Evolutionary conservation across 805 yeast genomes (phyloP), one percentile per base, ranked within the genome.

Genomic region (Candida koratica): DNA sequence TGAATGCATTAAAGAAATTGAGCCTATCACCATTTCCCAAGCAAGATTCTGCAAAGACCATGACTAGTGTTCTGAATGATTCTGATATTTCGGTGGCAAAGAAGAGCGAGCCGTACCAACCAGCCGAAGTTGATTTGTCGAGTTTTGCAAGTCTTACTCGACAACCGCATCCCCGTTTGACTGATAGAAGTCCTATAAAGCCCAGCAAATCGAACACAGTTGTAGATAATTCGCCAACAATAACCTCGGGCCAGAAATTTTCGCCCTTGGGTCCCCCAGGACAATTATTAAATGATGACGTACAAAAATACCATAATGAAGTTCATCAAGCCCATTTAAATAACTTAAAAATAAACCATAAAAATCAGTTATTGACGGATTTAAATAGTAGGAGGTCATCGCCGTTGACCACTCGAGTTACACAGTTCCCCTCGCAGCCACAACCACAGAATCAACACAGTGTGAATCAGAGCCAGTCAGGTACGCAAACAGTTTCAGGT

Each of bases 41-140:
- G 7, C 48, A 51, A 5, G 55, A 60, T 28, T 25, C 36, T 26
- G 38, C 17, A 14, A 28, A 31, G 16, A 22, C 34, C 11, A 25
- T 20, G 24, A 17, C 22, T 6, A 19, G 15, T 9, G 22, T 3
- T 13, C 20, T 23, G 20, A 31, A 16, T 16, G 24, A 24, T 23
- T 15, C 34, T 4, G 16, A 8, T 22, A 23, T 20, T 17, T 13
- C 24, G 3, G 13, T 12, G 4, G 12, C 26, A 5, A 35, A 28
- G 32, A 37, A 33, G 38, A 38, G 32, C 12, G 61, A 55, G 35
- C 71, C 71, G 2, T 67, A 67, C 45, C 63, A 63, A 40, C 73
- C 73, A 1, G 72, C 73, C 2, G 68, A 66, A 41, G 73, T 67
- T 6, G 73, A 67, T 38, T 59, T 67, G 35, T 59, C 67, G 18